Evolutionary conservation across 2,329 filamentous ascomycete species (phyloP), one percentile per base, ranked within the genome.

Genomic region (Penicillium capsulatum): DNA sequence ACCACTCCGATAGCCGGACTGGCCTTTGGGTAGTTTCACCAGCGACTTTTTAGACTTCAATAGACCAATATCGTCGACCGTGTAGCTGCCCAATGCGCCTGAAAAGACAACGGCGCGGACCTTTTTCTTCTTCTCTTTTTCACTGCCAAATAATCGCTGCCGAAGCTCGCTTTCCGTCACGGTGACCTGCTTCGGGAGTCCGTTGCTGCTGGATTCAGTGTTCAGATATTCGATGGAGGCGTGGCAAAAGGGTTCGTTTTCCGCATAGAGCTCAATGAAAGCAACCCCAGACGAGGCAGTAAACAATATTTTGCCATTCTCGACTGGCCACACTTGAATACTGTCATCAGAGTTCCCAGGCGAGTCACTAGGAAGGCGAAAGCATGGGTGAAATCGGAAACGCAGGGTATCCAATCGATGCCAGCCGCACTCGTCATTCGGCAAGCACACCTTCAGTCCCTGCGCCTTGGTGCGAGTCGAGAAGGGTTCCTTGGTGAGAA

Each of bases 321-420:
- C 90, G 1, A 91, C 80, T 0, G 85, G 81, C 81, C 87, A 97
- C 1, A 86, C 86, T 56, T 94, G 87, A 1, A 96, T 77, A 49
- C 86, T 89, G 24, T 79, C 77, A 52, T 96, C 90, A 1, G 74
- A 66, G 47, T 72, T 76, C 27, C 77, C 61, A 11, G 76, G 68
- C 4, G 77, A 67, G 54, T 97, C 92, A 40, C 80, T 83, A 0
- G 90, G 87, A 36, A 94, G 76, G 38, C 82, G 77, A 71, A 98
- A 97, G 61, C 86, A 89, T 3, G 90, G 88, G 59, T 98, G 92
- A 51, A 83, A 84, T 49, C 89, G 83, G 70, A 96, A 95, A 27
- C 89, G 85, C 36, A 98, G 73, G 38, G 81, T 81, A 64, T 97
- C 92, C 5, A 97, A 75, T 42, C 90, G 79, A 65, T 96, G 90